Percentiles rank a stretch among this genome's conserved stretches.
Evolutionary conservation across 768 basidiomycete genomes (phyloP).

Genomic region (Boletellus ananas): DNA sequence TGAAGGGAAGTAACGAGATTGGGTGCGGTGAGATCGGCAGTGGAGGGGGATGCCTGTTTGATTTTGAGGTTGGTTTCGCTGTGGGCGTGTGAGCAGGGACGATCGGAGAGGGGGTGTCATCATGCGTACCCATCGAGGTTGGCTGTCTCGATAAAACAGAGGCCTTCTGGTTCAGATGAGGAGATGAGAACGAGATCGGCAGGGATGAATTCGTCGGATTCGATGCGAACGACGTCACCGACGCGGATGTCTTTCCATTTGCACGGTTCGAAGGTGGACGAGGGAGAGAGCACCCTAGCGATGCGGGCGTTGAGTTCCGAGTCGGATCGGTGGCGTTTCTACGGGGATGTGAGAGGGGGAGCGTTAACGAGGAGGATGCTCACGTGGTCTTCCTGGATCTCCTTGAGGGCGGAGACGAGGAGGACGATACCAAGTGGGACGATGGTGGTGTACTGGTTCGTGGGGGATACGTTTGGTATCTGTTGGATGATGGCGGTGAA

Average conservation of each 20-base stretch:
- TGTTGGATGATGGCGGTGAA: conserved; percentile 98
- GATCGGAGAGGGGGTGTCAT: background rate
- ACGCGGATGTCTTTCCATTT: conserved; percentile 90
- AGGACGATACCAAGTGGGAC: conserved; percentile 84
- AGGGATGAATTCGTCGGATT: conserved; percentile 92
- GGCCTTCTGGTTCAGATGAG: conserved; percentile 93
- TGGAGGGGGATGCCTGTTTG: conserved; percentile 89
- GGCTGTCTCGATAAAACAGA: conserved; percentile 97
- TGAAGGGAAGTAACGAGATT: conserved; percentile 65
- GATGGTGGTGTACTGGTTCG: conserved; percentile 93
- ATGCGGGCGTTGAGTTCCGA: conserved; percentile 81
- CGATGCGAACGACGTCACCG: conserved; percentile 88
- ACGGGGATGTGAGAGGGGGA: conserved; percentile 12
- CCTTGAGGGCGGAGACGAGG: conserved; percentile 93
- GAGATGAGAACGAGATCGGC: conserved; percentile 87
- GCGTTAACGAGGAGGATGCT: background rate
- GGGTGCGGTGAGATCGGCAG: conserved; percentile 74
- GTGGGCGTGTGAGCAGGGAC: background rate
- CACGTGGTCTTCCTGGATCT: conserved; percentile 87
- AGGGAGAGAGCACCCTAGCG: conserved; percentile 66
- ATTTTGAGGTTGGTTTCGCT: conserved; percentile 99
- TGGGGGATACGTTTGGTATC: conserved; percentile 96
- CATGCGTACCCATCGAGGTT: conserved; percentile 89
- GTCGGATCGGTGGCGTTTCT: conserved; percentile 98
- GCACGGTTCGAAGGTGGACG: conserved; percentile 62